A percentile compares a stretch with the other conserved stretches of the same genome.
Evolutionary conservation across 345 rosid genomes (phyloP).

Genomic region (Geranium brycei): DNA sequence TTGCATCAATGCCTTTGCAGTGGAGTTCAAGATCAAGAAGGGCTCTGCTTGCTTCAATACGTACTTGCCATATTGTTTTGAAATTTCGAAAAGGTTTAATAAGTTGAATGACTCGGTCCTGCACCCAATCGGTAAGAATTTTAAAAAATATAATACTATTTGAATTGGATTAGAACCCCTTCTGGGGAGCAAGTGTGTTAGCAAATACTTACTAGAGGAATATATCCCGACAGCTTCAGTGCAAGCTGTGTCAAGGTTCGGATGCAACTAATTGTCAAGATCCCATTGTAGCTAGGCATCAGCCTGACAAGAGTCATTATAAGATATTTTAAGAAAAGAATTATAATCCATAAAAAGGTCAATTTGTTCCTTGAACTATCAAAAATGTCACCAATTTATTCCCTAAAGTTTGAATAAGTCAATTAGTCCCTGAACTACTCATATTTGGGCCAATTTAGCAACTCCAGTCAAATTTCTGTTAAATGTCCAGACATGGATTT

Average conservation of each 20-base stretch:
- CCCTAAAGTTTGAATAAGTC: no score
- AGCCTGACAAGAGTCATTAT: conserved; percentile 34
- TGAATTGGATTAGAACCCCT: background rate
- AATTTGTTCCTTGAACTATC: no score
- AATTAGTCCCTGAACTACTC: no score
- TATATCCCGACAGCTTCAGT: conserved; percentile 59
- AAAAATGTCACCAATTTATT: no score
- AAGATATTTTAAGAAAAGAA: conserved; percentile 4
- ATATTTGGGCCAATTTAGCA: no score
- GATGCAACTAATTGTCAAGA: conserved; percentile 85
- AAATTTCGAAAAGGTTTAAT: conserved; percentile 58
- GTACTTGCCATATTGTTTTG: conserved; percentile 55
- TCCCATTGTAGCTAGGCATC: conserved; percentile 94
- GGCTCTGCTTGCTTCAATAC: conserved; percentile 83
- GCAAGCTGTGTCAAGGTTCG: conserved; percentile 78
- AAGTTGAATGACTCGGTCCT: conserved; percentile 71
- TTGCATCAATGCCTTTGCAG: conserved; percentile 64
- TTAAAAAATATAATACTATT: background rate
- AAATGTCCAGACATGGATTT: no score
- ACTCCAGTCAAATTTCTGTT: no score
- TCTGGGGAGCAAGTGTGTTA: background rate
- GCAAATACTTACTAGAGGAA: conserved; percentile 52
- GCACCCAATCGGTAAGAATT: conserved; percentile 17
- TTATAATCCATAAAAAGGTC: background rate
- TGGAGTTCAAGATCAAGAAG: conserved; percentile 85